Base-by-base conservation (phyloP, 1,284 basidiomycete species). In the Phellopilus nigrolimitatus region DNA sequence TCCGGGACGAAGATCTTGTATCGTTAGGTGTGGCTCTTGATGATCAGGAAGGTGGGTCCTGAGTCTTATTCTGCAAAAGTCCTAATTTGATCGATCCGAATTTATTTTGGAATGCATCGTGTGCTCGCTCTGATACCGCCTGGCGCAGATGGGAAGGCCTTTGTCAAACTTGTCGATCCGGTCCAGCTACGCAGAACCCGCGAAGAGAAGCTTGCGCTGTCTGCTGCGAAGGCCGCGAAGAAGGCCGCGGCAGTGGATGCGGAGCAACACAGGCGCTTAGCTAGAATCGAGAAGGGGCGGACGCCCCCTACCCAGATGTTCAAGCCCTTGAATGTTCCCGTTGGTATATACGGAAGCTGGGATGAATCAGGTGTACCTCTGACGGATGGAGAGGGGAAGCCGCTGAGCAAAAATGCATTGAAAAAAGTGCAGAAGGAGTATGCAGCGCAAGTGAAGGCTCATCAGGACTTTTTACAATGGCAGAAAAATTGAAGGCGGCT, bases 11-110 rank as follows among this genome's bases (percentile, higher is more conserved):
- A 34, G 95, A 97, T 63, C 74, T 98, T 34, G 86, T 95, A 40
- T 88, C 94, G 21, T 75, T 99, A 48, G 97, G 97, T 12, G 91
- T 99, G 4, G 93, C 94, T 8, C 74, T 99, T 37, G 97, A 99
- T 64, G 97, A 99, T 69, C 91, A 94, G 72, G 92, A 94, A 71
- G 92, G 94, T 84, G 59, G 46, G 61, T 56, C 49, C 50, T 13
- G 47, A 49, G 56, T 45, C 49, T 48, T 52, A 22, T 10, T 12
- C 27, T 51, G 43, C 51, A 21, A 40, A 17, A 25, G 27, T 55
- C 45, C 36, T 44, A 25, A 46, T 37, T 50, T 48, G 42, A 45
- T 55, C 45, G 28, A 44, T 24, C 31, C 38, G 44, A 56, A 37
- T 37, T 22, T 38, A 50, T 42, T 39, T 34, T 17, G 24, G 49